Conservation (phyloP, 2,329 filamentous ascomycete genomes). For the Cladosporium halotolerans region DNA sequence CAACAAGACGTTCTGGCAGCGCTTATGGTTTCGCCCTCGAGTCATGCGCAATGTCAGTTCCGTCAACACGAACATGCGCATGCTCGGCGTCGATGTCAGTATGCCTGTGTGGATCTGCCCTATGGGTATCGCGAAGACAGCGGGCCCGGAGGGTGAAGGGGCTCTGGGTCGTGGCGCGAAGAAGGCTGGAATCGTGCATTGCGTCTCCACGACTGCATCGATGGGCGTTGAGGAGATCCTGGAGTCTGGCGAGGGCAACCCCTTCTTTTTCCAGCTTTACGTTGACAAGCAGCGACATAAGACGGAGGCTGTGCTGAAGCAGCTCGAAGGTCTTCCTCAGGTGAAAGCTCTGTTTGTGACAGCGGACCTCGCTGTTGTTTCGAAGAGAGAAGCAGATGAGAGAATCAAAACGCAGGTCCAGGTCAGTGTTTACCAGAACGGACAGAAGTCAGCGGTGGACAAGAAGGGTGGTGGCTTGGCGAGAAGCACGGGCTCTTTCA, state of each 20-base stretch:
- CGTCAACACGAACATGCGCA: constrained; percentile 30
- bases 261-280: constrained; percentile 56
- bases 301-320: constrained; percentile 44
- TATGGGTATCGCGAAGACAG: constrained; percentile 28
- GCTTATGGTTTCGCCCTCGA: constrained; percentile 43
- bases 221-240: constrained; percentile 29
- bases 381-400: constrained; percentile 49
- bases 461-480: constrained; percentile 50
- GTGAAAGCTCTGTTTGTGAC: constrained; percentile 54
- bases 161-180: constrained; percentile 29
- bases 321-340: constrained; percentile 41
- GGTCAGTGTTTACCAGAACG: constrained; percentile 60
- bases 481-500: constrained; percentile 49
- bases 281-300: constrained; percentile 51
- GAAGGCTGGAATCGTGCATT: constrained; percentile 28
- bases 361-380: constrained; percentile 52
- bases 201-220: constrained; percentile 26
- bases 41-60: constrained; percentile 38
- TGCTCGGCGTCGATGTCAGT: constrained; percentile 27
- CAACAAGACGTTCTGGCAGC: constrained; percentile 38
- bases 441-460: constrained; percentile 45
- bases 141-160: constrained; percentile 29
- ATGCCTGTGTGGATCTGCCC: constrained; percentile 36
- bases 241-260: constrained; percentile 21
- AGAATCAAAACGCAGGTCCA: constrained; percentile 41